Percentiles rank a stretch among this genome's conserved stretches.
These are phyloP conservation scores for Lactarius psammicola DNA, from an alignment of 768 basidiomycete genomes.

Conservation along the genomic window DNA sequence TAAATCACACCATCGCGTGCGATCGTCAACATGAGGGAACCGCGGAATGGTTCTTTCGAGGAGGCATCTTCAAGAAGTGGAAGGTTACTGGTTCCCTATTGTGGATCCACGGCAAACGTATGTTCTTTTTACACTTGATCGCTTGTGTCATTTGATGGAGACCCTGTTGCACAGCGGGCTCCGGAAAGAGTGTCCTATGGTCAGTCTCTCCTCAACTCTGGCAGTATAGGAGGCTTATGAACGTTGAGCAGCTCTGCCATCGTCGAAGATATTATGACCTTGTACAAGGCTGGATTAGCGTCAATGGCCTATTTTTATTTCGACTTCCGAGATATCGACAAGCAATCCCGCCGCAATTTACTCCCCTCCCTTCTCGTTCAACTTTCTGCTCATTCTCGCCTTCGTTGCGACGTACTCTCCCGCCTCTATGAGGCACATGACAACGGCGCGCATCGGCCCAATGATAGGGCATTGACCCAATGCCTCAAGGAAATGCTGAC, in stretches of 20 bases:
- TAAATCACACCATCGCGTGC: background rate
- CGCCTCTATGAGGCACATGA: background rate
- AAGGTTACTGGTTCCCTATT: background rate
- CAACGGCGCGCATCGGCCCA: background rate
- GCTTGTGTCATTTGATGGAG: background rate
- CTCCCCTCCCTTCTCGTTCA: background rate
- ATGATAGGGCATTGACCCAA: background rate
- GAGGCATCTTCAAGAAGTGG: background rate
- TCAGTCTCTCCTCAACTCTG: background rate
- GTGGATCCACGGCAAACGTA: background rate
- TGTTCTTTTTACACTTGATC: background rate
- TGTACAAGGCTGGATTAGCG: background rate
- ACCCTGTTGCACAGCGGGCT: background rate
- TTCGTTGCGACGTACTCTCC: background rate
- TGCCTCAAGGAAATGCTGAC: background rate
- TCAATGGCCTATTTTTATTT: background rate
- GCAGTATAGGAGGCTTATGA: background rate
- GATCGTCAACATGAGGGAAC: background rate
- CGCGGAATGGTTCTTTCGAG: background rate
- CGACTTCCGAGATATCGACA: background rate
- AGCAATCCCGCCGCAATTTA: background rate
- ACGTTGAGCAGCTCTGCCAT: background rate
- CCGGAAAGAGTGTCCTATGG: background rate
- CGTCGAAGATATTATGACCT: background rate
- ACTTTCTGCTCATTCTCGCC: background rate